phyloP scores from a whole-genome alignment of 495 filamentous ascomycete genomes.

The Penicillium crystallinum region DNA sequence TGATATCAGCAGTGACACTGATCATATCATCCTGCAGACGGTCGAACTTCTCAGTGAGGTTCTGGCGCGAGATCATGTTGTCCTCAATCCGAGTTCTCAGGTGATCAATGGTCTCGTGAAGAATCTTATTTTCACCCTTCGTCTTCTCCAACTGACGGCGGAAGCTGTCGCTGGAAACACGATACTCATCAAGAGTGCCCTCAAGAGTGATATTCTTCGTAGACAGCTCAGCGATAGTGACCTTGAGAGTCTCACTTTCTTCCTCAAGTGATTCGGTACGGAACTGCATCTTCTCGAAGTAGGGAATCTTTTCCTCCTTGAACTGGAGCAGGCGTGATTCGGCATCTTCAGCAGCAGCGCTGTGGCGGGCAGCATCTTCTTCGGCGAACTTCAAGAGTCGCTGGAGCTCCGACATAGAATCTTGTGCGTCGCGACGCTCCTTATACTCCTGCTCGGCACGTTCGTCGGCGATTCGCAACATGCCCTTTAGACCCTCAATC shows the following conservation, averaged over 20 bases:
- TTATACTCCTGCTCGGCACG: constrained; percentile 58
- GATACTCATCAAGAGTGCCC: constrained; percentile 57
- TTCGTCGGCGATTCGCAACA: constrained; percentile 47
- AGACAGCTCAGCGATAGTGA: constrained; percentile 58
- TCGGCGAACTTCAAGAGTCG: constrained; percentile 67
- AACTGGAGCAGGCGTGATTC: constrained; percentile 50
- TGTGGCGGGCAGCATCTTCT: constrained; percentile 63
- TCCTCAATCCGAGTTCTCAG: constrained; percentile 77
- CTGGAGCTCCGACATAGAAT: constrained; percentile 66
- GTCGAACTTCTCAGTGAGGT: constrained; percentile 73
- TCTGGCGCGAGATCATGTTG: constrained; percentile 69
- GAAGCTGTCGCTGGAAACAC: constrained; percentile 51
- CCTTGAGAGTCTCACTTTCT: constrained; percentile 58
- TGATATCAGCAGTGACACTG: constrained; percentile 66
- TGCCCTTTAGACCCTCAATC: constrained; percentile 48
- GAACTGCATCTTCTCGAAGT: constrained; percentile 49
- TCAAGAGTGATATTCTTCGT: constrained; percentile 54
- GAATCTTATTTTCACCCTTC: constrained; percentile 51
- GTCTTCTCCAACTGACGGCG: constrained; percentile 49
- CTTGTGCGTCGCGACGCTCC: constrained; percentile 61
- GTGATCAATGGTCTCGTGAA: constrained; percentile 61
- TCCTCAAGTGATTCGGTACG: constrained; percentile 58
- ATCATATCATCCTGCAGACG: constrained; percentile 81
- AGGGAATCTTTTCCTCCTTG: constrained; percentile 48
- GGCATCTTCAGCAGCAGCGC: constrained; percentile 63